Evolutionary conservation across 2,329 filamentous ascomycete genomes (phyloP).

Genomic region (Zymoseptoria passerinii): DNA sequence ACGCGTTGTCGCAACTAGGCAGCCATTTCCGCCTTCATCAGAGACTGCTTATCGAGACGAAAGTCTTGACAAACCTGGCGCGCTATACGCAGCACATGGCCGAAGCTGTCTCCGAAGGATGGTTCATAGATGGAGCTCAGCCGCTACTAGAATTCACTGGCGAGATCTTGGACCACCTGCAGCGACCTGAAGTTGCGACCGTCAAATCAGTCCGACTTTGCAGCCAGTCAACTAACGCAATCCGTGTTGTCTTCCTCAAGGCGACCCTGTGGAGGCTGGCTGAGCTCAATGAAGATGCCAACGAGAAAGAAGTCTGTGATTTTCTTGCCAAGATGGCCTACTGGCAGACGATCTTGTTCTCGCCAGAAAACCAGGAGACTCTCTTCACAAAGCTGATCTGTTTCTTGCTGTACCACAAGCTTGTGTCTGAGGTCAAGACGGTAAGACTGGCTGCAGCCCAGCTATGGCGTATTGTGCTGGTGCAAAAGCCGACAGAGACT

Average conservation of each 20-base stretch:
- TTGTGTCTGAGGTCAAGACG: slow-evolving; percentile 60
- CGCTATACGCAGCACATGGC: slow-evolving; percentile 72
- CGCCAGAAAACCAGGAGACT: slow-evolving; percentile 67
- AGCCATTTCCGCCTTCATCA: slow-evolving; percentile 64
- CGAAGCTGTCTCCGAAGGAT: slow-evolving; percentile 90
- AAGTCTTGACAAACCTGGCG: slow-evolving; percentile 76
- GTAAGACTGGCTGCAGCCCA: slow-evolving; percentile 71
- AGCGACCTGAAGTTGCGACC: slow-evolving; percentile 69
- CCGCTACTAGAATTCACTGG: slow-evolving; percentile 79
- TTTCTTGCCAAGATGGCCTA: slow-evolving; percentile 84
- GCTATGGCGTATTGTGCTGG: slow-evolving; percentile 83
- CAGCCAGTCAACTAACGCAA: slow-evolving; percentile 67
- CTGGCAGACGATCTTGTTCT: slow-evolving; percentile 88
- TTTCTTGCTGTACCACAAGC: slow-evolving; percentile 84
- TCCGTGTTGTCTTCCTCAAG: slow-evolving; percentile 69
- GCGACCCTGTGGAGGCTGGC: slow-evolving; percentile 74
- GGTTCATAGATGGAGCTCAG: slow-evolving; percentile 86
- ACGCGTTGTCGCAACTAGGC: slow-evolving; percentile 62
- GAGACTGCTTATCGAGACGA: slow-evolving; percentile 67
- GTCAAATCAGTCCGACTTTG: slow-evolving; percentile 89
- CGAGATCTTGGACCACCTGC: slow-evolving; percentile 76
- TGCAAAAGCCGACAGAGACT: slow-evolving; percentile 84
- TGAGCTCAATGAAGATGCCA: slow-evolving; percentile 63
- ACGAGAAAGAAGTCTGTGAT: slow-evolving; percentile 54
- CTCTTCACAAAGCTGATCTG: slow-evolving; percentile 78